phyloP scores from a whole-genome alignment of 2,329 filamentous ascomycete species.

The Macrophomina tecta region DNA sequence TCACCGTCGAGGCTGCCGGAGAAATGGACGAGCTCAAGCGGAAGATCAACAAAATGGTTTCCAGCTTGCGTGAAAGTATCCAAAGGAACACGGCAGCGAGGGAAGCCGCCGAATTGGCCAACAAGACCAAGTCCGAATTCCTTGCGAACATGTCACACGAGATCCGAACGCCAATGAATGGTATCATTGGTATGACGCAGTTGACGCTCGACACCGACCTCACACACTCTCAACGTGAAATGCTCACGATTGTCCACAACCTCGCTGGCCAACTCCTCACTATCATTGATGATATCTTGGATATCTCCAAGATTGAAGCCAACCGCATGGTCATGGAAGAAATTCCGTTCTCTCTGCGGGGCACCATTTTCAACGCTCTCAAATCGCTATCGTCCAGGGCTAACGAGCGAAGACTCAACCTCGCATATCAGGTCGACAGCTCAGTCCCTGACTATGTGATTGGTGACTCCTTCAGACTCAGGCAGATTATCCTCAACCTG shows the following conservation, averaged over 20 bases:
- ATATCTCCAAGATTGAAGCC: conserved; percentile 82
- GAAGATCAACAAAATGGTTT: conserved; percentile 99
- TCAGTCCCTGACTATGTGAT: conserved; percentile 94
- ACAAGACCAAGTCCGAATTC: conserved; percentile 98
- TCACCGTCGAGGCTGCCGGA: conserved; percentile 95
- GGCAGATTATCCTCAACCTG: conserved; percentile 95
- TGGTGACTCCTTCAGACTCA: conserved; percentile 92
- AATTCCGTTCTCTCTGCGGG: conserved; percentile 92
- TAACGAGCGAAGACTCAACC: conserved; percentile 90
- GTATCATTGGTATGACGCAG: conserved; percentile 98
- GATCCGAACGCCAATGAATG: conserved; percentile 96
- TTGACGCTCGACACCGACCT: conserved; percentile 92
- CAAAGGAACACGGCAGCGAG: conserved; percentile 95
- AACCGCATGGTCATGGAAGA: conserved; percentile 98
- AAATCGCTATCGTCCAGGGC: conserved; percentile 98
- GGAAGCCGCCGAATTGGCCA: conserved; percentile 93
- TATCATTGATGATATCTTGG: conserved; percentile 84
- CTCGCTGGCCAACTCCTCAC: conserved; percentile 94
- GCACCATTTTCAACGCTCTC: conserved; percentile 94
- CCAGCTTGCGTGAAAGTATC: conserved; percentile 92
- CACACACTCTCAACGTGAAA: conserved; percentile 94
- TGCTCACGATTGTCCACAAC: conserved; percentile 98
- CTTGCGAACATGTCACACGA: conserved; percentile 99
- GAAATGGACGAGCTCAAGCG: conserved; percentile 99
- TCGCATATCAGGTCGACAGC: conserved; percentile 92